Evolutionary conservation across 1,139 yeast genomes (phyloP), one percentile per base, ranked within the genome.

Genomic region (Yamadazyma conglobata): DNA sequence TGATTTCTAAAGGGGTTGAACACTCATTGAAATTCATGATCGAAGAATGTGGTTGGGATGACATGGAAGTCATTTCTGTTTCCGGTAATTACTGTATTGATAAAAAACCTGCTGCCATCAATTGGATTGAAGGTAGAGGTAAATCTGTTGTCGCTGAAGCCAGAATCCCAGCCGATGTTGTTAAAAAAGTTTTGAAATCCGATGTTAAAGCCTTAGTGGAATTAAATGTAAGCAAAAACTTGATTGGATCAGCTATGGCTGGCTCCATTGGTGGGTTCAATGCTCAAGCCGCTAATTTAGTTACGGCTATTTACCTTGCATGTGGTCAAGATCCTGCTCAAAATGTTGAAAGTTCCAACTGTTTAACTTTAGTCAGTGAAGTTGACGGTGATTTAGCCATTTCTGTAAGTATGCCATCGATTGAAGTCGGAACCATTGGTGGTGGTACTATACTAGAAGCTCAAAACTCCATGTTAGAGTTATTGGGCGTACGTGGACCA

Each of bases 101-200:
- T 60, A 91, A 91, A 63, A 91, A 91, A 62, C 88, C 98, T 9
- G 96, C 97, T 20, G 97, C 98, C 13, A 84, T 91, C 46, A 91
- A 91, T 63, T 91, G 99, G 99, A 88, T 91, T 48, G 97, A 93
- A 60, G 98, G 99, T 32, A 83, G 99, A 64, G 99, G 99, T 53
- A 91, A 91, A 62, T 81, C 95, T 50, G 87, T 91, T 48, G 97
- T 91, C 40, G 98, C 98, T n/a, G 96, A 89, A 54, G 96, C 97
- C 7, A 72, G 80, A 35, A 74, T 93, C 40, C 96, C 98, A 7
- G 79, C 76, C 19, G 83, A 79, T 24, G 78, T 82, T 40, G 96
- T 93, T 33, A 60, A 66, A 36, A 78, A 77, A 42, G 96, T 91
- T 19, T 70, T 91, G 48, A 91, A 91, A 59, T 83, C 95, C 26